Percentiles rank a stretch among this genome's conserved stretches.
phyloP scores from a whole-genome alignment of 768 basidiomycete species.

The Boletus bicolor region DNA sequence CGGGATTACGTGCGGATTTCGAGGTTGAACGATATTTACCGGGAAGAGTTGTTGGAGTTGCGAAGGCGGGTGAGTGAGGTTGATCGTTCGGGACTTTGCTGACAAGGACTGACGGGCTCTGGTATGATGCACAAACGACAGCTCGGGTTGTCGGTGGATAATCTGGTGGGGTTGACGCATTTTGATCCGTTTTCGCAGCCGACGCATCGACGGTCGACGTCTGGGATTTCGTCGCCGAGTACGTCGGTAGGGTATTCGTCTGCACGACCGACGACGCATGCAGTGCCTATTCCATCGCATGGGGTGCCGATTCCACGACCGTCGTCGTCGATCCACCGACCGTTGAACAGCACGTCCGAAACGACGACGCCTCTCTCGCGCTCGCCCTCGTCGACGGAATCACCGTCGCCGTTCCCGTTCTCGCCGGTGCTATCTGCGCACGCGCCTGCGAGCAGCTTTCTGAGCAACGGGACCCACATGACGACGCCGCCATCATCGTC shows the following conservation, averaged over 20 bases:
- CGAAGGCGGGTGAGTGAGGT: conserved; percentile 58
- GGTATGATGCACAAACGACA: too few species aligned
- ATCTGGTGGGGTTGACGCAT: conserved; percentile 67
- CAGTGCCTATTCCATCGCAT: conserved; percentile 67
- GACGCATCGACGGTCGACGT: conserved; percentile 55
- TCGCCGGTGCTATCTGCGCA: conserved; percentile 56
- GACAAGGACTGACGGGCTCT: too few species aligned
- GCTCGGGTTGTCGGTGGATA: conserved; percentile 51
- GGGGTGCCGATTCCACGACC: conserved; percentile 78
- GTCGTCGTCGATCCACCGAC: conserved; percentile 59
- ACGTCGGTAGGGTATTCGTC: conserved; percentile 23
- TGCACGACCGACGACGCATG: conserved; percentile 38
- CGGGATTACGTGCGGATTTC: conserved; percentile 71
- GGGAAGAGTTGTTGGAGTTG: conserved; percentile 80
- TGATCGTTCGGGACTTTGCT: too few species aligned
- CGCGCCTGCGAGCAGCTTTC: conserved; percentile 32
- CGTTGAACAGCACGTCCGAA: conserved; percentile 44
- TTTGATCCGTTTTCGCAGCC: conserved; percentile 70
- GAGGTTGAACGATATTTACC: conserved; percentile 77
- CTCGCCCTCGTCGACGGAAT: conserved; percentile 60
- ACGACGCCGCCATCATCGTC: conserved; percentile 74
- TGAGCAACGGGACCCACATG: conserved; percentile 48
- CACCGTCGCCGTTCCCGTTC: conserved; percentile 57
- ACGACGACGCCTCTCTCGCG: conserved; percentile 62
- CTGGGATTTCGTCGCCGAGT: conserved; percentile 32